Percentiles rank a stretch among this genome's conserved stretches.
These are phyloP conservation scores for Ganoderma sp. DNA, from an alignment of 1,284 basidiomycete genomes.

Conservation along the genomic window DNA sequence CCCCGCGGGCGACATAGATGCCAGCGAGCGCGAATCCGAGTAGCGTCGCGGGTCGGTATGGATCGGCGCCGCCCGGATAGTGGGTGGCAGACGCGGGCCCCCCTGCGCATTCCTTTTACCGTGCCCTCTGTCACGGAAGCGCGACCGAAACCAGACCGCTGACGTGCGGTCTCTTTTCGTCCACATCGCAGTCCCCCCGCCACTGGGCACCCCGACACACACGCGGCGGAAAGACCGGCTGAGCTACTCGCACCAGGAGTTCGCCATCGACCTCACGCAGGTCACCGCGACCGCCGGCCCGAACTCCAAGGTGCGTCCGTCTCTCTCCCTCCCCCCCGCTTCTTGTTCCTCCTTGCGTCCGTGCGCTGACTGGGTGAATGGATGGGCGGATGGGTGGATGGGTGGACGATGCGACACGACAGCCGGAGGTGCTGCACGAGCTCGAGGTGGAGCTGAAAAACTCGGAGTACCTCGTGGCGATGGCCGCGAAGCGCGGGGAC, in stretches of 20 bases:
- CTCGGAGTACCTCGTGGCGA: slow-evolving; percentile 61
- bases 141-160: neutral
- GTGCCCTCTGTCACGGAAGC: neutral
- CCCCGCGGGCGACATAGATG: neutral
- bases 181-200: slow-evolving; percentile 57
- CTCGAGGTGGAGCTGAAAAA: slow-evolving; percentile 75
- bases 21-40: neutral
- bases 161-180: neutral
- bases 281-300: slow-evolving; percentile 65
- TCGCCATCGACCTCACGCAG: slow-evolving; percentile 92
- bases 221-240: slow-evolving; percentile 88
- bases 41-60: no score
- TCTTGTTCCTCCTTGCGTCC: slow-evolving; percentile 2
- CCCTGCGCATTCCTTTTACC: neutral
- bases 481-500: slow-evolving; percentile 65
- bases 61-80: no score
- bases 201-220: slow-evolving; percentile 60
- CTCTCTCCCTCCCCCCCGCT: slow-evolving; percentile 3
- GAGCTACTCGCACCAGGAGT: slow-evolving; percentile 92
- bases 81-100: neutral
- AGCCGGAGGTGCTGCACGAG: slow-evolving; percentile 73
- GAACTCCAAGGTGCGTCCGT: slow-evolving; percentile 52
- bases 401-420: neutral
- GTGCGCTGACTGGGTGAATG: no score
- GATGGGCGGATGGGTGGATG: no score